Evolutionary conservation across 2,329 filamentous ascomycete species (phyloP), one percentile per base, ranked within the genome.

Genomic region (Ramichloridium luteum): DNA sequence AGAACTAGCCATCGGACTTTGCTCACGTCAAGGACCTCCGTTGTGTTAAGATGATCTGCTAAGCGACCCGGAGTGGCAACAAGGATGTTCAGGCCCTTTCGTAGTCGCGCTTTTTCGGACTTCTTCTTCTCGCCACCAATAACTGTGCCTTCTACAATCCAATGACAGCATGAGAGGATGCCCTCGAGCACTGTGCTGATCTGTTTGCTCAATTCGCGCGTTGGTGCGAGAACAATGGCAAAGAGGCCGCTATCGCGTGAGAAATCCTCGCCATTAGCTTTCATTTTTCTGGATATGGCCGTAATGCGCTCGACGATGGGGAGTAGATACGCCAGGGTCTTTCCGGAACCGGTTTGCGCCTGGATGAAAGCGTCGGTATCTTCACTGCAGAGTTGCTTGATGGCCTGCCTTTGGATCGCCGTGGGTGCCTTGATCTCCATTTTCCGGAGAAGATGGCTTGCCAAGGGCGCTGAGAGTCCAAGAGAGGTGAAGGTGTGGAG

Each of bases 271-370:
- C 45, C 49, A 42, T 44, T 49, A 35, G 57, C 52, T 48, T 57
- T 61, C 54, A 59, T 62, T 35, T 55, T 56, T 51, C 55, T 71
- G 44, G 66, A 82, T 16, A 96, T 68, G 10, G 76, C 70, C 57
- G 93, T 73, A 13, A 98, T 79, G 14, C 85, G 72, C 53, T 98
- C 83, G 13, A 98, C 76, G 28, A 98, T 80, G 2, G 90, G 90
- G 5, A 98, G 62, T 4, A 98, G 68, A 54, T 98, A 98, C n/a
- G 90, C 83, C 38, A 98, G 62, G 0, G 90, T 98, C 62, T 98
- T 98, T 60, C 90, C 90, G 0, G 90, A 98, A 45, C 90, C 90
- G 0, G 90, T 98, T 60, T 98, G 80, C 3, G 90, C 92, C 55
- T 96, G 90, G 18, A 98, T 79, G 49, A 98, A 98, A 2, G 86